Conservation (phyloP, 495 filamentous ascomycete genomes). For the Hapsidospora chrysogenum region DNA sequence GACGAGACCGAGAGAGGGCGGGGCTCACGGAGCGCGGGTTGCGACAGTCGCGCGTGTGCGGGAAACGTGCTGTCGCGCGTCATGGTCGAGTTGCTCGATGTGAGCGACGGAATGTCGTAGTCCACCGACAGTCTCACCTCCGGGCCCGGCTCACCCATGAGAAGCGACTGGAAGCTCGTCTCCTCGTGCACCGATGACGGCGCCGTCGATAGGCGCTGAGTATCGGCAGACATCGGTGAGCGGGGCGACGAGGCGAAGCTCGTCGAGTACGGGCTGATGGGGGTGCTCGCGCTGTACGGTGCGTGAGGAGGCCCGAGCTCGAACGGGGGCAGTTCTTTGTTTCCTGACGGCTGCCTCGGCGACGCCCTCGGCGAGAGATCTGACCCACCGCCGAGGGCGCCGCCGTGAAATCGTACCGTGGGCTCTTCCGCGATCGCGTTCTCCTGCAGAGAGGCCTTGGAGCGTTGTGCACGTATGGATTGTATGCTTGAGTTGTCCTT, state of each 20-base stretch:
- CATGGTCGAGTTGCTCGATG: constrained; percentile 74
- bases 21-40: neutral
- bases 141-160: constrained; percentile 44
- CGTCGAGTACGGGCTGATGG: constrained; percentile 34
- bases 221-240: constrained; percentile 48
- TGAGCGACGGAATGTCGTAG: constrained; percentile 65
- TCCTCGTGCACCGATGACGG: constrained; percentile 55
- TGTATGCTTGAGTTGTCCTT: constrained; percentile 8
- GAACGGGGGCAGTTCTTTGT: constrained; percentile 11
- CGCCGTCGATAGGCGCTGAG: constrained; percentile 52
- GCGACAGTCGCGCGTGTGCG: constrained; percentile 19
- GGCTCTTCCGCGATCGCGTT: constrained; percentile 25
- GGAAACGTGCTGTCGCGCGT: constrained; percentile 43
- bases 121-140: constrained; percentile 62
- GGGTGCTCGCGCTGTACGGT: constrained; percentile 26
- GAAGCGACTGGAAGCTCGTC: constrained; percentile 40
- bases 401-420: constrained; percentile 8
- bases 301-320: constrained; percentile 25
- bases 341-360: neutral
- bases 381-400: constrained; percentile 12
- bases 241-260: constrained; percentile 32
- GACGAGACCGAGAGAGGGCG: constrained; percentile 55
- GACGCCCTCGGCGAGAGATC: constrained; percentile 3
- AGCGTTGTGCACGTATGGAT: constrained; percentile 16
- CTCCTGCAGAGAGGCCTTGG: constrained; percentile 22